Conservation (phyloP, 164 flowering plant species). For the Echeveria elegans region DNA sequence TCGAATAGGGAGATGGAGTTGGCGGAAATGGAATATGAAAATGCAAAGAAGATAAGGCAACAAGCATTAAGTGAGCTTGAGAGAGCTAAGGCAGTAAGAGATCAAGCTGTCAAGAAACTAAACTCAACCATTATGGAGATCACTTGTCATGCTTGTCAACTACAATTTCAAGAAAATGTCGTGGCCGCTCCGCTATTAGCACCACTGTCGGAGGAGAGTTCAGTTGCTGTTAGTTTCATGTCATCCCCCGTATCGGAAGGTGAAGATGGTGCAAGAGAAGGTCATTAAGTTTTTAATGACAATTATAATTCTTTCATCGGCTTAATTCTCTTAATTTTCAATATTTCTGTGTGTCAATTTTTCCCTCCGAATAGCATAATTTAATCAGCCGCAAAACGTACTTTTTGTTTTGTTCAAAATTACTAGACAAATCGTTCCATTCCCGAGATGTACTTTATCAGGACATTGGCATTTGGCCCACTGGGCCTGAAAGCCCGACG, state of each 20-base stretch:
- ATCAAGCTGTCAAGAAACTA: conserved; percentile 11
- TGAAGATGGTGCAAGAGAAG: conserved; percentile 9
- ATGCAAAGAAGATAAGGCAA: conserved; percentile 15
- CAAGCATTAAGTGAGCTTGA: conserved; percentile 15
- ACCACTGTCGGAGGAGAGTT: conserved; percentile 2
- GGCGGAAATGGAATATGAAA: conserved; percentile 15
- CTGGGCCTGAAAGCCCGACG: too few species aligned
- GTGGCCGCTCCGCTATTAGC: not conserved
- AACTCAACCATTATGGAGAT: conserved; percentile 8
- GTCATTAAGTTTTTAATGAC: not conserved
- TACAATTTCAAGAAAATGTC: conserved; percentile 5
- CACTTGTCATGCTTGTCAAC: conserved; percentile 11
- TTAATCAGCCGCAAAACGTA: too few species aligned
- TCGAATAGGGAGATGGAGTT: conserved; percentile 15
- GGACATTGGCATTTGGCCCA: too few species aligned
- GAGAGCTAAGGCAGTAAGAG: conserved; percentile 4
- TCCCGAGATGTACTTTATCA: too few species aligned
- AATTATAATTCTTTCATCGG: not conserved
- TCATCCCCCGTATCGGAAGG: conserved; percentile 4
- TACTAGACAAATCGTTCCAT: too few species aligned
- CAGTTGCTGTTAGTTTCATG: conserved; percentile 10
- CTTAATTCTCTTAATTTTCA: not conserved
- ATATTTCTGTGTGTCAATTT: too few species aligned
- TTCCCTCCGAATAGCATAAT: too few species aligned
- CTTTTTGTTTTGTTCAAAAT: too few species aligned